Percentiles rank a stretch among this genome's conserved stretches.
phyloP scores from a whole-genome alignment of 768 basidiomycete genomes.

The Cytidiella melzeri region DNA sequence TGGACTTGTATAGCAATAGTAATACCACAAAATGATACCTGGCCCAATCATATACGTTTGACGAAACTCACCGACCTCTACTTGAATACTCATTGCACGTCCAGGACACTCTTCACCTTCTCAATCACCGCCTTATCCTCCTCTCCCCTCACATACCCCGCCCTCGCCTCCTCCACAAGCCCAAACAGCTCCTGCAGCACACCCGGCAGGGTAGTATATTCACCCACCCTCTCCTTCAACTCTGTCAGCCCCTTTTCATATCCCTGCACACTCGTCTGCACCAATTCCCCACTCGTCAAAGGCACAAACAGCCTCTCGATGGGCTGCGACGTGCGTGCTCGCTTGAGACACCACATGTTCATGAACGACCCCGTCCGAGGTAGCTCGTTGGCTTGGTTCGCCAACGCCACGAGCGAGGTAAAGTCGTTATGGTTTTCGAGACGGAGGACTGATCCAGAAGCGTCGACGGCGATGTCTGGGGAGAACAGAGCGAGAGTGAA shows the following conservation, averaged over 20 bases:
- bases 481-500: slow-evolving; percentile 21
- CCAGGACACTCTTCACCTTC: slow-evolving; percentile 12
- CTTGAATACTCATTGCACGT: not conserved
- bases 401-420: slow-evolving; percentile 10
- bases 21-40: no score
- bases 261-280: slow-evolving; percentile 20
- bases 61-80: no score
- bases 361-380: slow-evolving; percentile 17
- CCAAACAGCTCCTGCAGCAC: slow-evolving; percentile 17
- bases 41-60: no score
- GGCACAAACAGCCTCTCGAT: slow-evolving; percentile 18
- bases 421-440: slow-evolving; percentile 12
- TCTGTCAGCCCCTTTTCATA: slow-evolving; percentile 13
- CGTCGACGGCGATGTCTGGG: slow-evolving; percentile 20
- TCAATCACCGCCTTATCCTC: slow-evolving; percentile 10
- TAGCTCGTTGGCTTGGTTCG: slow-evolving; percentile 8
- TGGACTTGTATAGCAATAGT: no score
- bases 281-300: slow-evolving; percentile 1
- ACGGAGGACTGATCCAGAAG: slow-evolving; percentile 13
- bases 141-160: slow-evolving; percentile 9
- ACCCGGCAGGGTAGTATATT: slow-evolving; percentile 12
- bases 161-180: slow-evolving; percentile 13
- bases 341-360: slow-evolving; percentile 19
- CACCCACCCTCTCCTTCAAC: slow-evolving; percentile 14
- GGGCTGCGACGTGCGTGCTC: slow-evolving; percentile 13